phyloP scores from a whole-genome alignment of 768 basidiomycete genomes.

The Trametopsis cervina region DNA sequence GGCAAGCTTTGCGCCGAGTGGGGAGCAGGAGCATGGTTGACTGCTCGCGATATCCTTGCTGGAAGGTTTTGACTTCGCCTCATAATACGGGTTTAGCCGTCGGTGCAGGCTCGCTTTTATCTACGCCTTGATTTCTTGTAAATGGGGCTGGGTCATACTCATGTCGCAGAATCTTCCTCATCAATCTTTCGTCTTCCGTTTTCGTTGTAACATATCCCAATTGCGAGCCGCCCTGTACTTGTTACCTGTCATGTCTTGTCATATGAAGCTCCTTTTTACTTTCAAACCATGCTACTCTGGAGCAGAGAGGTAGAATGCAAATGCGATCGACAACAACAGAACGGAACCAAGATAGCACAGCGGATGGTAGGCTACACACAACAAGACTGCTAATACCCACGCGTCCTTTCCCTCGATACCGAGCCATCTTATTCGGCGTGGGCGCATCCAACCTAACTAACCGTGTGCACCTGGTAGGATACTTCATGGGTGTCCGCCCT shows the following conservation, averaged over 20 bases:
- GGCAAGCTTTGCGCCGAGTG: slow-evolving; percentile 20
- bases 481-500: slow-evolving; percentile 58
- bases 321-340: background rate
- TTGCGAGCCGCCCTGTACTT: too few relatives aligned
- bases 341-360: background rate
- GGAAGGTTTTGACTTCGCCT: background rate
- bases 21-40: slow-evolving; percentile 10
- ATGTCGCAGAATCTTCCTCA: too few relatives aligned
- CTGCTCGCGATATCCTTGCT: background rate
- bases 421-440: background rate
- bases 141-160: too few relatives aligned
- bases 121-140: too few relatives aligned
- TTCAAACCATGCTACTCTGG: too few relatives aligned
- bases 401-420: background rate
- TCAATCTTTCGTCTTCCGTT: too few relatives aligned
- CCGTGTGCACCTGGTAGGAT: background rate
- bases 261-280: too few relatives aligned
- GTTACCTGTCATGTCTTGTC: too few relatives aligned
- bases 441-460: background rate
- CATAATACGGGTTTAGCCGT: too few relatives aligned
- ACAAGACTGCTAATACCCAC: background rate
- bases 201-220: too few relatives aligned
- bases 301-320: too few relatives aligned
- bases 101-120: too few relatives aligned
- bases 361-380: background rate